Evolutionary conservation across 2,329 filamentous ascomycete genomes (phyloP).

Genomic region (Ceratocystis huliohia): DNA sequence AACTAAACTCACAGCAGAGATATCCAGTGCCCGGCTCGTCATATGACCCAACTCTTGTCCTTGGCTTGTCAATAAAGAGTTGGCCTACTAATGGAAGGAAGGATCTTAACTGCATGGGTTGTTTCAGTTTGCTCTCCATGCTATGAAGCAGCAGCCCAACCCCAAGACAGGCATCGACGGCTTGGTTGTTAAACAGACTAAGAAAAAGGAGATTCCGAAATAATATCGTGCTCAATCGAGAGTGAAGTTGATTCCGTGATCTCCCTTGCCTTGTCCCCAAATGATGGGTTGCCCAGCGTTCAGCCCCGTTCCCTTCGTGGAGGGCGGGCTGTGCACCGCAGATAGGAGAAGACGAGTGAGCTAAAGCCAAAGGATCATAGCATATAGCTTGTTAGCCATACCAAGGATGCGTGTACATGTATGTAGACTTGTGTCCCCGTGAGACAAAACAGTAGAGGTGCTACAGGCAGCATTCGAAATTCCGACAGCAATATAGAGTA

Average conservation of each 20-base stretch:
- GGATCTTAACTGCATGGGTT: not conserved
- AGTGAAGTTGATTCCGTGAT: conserved; percentile 6
- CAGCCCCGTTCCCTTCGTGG: not conserved
- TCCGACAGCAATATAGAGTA: too few species aligned
- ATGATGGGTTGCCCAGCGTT: not conserved
- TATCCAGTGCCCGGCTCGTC: not conserved
- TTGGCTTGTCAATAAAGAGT: conserved; percentile 7
- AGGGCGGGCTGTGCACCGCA: not conserved
- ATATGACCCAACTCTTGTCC: not conserved
- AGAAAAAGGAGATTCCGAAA: not conserved
- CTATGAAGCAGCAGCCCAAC: not conserved
- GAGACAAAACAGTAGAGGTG: not conserved
- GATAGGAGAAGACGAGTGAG: not conserved
- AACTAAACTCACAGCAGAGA: not conserved
- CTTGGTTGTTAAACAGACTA: not conserved
- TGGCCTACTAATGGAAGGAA: not conserved
- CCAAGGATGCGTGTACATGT: not conserved
- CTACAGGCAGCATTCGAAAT: not conserved
- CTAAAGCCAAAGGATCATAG: not conserved
- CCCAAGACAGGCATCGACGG: not conserved
- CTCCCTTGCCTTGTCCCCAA: conserved; percentile 1
- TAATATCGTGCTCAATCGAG: not conserved
- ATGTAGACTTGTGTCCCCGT: not conserved
- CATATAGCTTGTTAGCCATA: not conserved
- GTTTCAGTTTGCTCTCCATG: not conserved